phyloP scores from a whole-genome alignment of 305 asterid species.

The Fraxinus albicans region DNA sequence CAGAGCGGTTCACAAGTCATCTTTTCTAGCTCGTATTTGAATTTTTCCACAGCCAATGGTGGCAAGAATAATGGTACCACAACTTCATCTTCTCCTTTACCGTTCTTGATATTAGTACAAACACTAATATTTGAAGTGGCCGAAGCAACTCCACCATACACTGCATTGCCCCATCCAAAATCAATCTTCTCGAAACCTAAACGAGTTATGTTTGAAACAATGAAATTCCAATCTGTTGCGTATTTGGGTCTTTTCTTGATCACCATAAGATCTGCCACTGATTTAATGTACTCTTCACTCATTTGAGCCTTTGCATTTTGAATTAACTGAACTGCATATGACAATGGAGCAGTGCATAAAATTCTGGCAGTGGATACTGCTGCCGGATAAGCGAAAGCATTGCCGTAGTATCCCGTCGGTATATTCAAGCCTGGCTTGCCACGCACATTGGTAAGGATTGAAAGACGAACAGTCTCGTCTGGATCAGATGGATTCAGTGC shows the following conservation, averaged over 20 bases:
- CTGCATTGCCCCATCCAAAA: too few relatives aligned
- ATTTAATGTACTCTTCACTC: too few relatives aligned
- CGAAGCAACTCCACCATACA: too few relatives aligned
- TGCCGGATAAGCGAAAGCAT: conserved; percentile 8
- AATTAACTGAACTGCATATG: neutral
- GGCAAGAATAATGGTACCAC: conserved; percentile 26
- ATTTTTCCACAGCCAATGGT: conserved; percentile 6
- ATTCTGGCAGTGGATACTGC: neutral
- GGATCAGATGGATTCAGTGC: conserved; percentile 2
- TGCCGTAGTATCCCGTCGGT: conserved; percentile 26
- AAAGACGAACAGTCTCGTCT: neutral
- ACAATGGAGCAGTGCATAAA: conserved; percentile 3
- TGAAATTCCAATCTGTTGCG: neutral
- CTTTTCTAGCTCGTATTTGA: conserved; percentile 14
- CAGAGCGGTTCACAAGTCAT: neutral
- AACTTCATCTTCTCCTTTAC: conserved; percentile 7
- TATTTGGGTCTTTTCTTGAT: too few relatives aligned
- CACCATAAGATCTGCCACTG: neutral
- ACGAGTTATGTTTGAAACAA: too few relatives aligned
- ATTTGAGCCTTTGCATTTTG: too few relatives aligned
- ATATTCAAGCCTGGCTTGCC: neutral
- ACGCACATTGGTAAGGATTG: neutral
- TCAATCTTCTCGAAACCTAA: too few relatives aligned
- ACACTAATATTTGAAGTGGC: too few relatives aligned
- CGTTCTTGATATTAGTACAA: neutral